These are phyloP conservation scores for Alternaria arbusti DNA, from an alignment of 2,329 filamentous ascomycete genomes.

Conservation along the genomic window DNA sequence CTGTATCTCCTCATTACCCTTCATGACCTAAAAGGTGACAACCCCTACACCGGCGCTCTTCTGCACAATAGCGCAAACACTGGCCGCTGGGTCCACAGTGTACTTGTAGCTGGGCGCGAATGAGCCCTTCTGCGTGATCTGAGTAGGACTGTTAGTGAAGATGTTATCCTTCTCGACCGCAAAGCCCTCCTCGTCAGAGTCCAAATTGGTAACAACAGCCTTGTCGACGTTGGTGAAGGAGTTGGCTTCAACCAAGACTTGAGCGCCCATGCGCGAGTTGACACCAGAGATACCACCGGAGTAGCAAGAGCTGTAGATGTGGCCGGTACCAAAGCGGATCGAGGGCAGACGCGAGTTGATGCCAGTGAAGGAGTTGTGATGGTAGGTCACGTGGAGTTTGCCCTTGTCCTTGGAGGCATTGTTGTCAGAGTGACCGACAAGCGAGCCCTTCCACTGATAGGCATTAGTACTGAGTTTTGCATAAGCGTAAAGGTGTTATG, in stretches of 20 bases:
- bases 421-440: slow-evolving; percentile 55
- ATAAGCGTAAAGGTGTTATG: neutral
- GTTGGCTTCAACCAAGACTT: slow-evolving; percentile 53
- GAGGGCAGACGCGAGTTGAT: slow-evolving; percentile 68
- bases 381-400: slow-evolving; percentile 68
- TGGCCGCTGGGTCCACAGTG: slow-evolving; percentile 39
- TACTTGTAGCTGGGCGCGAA: slow-evolving; percentile 62
- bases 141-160: slow-evolving; percentile 47
- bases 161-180: slow-evolving; percentile 56
- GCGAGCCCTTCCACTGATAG: slow-evolving; percentile 61
- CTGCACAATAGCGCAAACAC: slow-evolving; percentile 33
- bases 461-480: slow-evolving; percentile 7
- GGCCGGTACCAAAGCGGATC: slow-evolving; percentile 70
- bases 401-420: slow-evolving; percentile 59
- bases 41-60: slow-evolving; percentile 42
- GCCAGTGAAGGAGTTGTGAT: slow-evolving; percentile 70
- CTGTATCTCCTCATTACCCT: neutral
- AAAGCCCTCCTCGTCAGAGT: slow-evolving; percentile 61
- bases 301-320: slow-evolving; percentile 63
- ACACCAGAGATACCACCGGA: slow-evolving; percentile 47
- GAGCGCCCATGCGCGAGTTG: slow-evolving; percentile 53
- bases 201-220: slow-evolving; percentile 63
- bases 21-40: slow-evolving; percentile 32
- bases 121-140: slow-evolving; percentile 60
- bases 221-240: slow-evolving; percentile 64